Conservation (phyloP, 441 rosid genomes). For the Pelargonium myrrhifolium region DNA sequence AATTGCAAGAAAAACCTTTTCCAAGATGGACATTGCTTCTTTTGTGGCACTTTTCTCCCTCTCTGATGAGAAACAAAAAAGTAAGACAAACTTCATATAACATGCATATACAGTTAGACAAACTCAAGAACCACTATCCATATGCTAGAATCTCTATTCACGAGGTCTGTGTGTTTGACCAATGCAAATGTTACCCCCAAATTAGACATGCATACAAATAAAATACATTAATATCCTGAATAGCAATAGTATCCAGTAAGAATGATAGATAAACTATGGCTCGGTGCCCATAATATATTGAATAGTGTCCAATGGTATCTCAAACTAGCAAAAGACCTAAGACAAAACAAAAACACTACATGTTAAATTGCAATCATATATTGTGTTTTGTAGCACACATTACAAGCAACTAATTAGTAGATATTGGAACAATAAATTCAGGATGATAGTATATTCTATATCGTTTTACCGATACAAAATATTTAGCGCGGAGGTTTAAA, state of each 20-base stretch:
- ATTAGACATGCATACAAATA: not conserved
- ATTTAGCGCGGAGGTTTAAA: not conserved
- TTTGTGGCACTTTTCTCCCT: slow-evolving; percentile 89
- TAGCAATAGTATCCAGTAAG: not conserved
- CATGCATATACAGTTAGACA: not conserved
- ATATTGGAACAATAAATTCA: not conserved
- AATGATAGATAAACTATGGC: not conserved
- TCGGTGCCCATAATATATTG: not conserved
- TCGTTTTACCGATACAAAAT: not conserved
- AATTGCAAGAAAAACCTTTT: slow-evolving; percentile 35
- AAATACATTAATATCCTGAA: not conserved
- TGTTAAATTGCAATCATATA: not conserved
- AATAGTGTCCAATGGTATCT: not conserved
- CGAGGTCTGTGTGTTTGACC: not conserved
- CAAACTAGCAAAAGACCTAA: not conserved
- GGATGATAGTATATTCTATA: not conserved
- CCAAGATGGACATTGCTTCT: slow-evolving; percentile 70
- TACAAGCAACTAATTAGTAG: not conserved
- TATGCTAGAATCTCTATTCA: not conserved
- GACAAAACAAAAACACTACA: not conserved
- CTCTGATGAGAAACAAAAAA: slow-evolving; percentile 33
- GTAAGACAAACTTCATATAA: not conserved
- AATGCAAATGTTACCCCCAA: not conserved
- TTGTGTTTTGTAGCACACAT: not conserved
- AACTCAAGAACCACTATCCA: not conserved